Percentiles rank a stretch among this genome's conserved stretches.
Evolutionary conservation across 345 rosid genomes (phyloP).

Genomic region (Arabidopsis suecica): DNA sequence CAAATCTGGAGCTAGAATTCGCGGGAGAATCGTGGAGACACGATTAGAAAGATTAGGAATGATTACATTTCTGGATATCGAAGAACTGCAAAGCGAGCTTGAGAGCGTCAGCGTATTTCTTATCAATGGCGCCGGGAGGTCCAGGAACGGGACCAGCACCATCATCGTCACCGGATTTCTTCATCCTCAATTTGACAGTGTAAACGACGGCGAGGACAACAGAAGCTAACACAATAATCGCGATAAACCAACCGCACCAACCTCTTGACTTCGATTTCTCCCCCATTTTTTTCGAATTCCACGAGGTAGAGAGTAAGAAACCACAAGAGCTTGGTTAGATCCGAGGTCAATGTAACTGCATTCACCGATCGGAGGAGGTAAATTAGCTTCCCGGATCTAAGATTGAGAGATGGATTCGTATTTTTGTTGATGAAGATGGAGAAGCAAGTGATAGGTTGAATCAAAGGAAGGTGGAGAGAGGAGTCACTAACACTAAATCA

Average conservation of each 20-base stretch:
- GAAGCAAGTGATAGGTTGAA: background rate
- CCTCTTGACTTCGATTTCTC: conserved; percentile 68
- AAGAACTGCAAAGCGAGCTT: conserved; percentile 81
- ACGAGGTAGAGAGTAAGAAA: no score
- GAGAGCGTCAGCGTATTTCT: conserved; percentile 83
- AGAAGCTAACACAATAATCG: conserved; percentile 48
- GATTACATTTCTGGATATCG: conserved; percentile 84
- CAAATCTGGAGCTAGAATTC: no score
- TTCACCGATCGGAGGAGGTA: background rate
- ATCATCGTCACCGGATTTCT: conserved; percentile 49
- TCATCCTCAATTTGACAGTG: conserved; percentile 54
- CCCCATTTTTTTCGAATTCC: conserved; percentile 56
- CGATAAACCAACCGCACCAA: conserved; percentile 76
- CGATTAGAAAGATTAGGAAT: background rate
- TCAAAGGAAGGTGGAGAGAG: conserved; percentile 26
- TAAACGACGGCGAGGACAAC: conserved; percentile 68
- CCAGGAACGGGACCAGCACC: conserved; percentile 68
- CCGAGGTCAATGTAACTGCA: conserved; percentile 32
- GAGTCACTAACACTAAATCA: conserved; percentile 20
- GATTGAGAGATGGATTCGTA: background rate
- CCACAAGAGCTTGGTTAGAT: conserved; percentile 6
- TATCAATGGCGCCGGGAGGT: conserved; percentile 83
- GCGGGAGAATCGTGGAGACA: background rate
- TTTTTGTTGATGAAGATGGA: background rate
- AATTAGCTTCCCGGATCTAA: conserved; percentile 27